Percentiles rank a stretch among this genome's conserved stretches.
phyloP scores from a whole-genome alignment of 164 flowering plant genomes.

The Stephania japonica region DNA sequence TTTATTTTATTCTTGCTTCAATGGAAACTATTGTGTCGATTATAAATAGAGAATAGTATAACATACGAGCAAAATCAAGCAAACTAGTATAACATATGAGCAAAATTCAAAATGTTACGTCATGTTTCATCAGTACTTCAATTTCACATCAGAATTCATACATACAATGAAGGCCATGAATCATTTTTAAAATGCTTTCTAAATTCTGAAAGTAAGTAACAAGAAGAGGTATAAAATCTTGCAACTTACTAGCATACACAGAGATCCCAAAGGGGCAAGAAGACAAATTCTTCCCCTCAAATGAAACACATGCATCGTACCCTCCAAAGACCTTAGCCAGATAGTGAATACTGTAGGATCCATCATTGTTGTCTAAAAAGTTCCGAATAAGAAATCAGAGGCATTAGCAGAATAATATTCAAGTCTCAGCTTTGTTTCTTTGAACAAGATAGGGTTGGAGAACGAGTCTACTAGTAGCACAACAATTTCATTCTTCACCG shows the following conservation, averaged over 20 bases:
- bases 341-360: conserved; percentile 57
- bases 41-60: too few species aligned
- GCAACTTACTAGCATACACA: conserved; percentile 66
- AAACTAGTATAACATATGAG: too few species aligned
- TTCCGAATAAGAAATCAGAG: conserved; percentile 41
- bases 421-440: conserved; percentile 51
- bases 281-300: conserved; percentile 40
- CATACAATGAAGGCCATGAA: not conserved
- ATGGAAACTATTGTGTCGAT: too few species aligned
- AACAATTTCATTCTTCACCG: conserved; percentile 47
- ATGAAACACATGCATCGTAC: conserved; percentile 58
- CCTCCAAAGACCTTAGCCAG: conserved; percentile 54
- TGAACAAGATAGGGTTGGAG: conserved; percentile 48
- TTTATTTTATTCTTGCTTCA: too few species aligned
- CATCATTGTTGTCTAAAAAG: conserved; percentile 58
- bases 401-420: conserved; percentile 46
- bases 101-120: too few species aligned
- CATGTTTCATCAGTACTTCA: too few species aligned
- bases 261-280: conserved; percentile 62
- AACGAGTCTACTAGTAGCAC: conserved; percentile 67
- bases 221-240: not conserved
- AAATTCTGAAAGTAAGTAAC: not conserved
- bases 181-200: not conserved
- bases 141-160: too few species aligned
- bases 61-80: too few species aligned